phyloP scores from a whole-genome alignment of 495 filamentous ascomycete species.

The Hamigera avellanea region DNA sequence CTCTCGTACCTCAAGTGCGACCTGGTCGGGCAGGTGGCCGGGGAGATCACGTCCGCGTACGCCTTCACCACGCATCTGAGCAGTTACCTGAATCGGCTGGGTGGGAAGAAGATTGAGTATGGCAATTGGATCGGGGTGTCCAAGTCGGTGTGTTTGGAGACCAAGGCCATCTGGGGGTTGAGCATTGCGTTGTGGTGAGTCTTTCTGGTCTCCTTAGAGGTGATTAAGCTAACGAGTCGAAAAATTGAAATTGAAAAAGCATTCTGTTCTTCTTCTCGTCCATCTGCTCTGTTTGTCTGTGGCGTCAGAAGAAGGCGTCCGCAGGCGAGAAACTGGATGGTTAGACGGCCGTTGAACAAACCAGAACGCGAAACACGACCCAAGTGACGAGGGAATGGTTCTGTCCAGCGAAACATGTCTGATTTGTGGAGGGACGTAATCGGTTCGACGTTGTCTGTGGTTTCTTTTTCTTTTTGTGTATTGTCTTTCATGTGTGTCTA shows the following conservation, averaged over 20 bases:
- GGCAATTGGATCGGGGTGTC: constrained; percentile 50
- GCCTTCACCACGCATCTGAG: constrained; percentile 33
- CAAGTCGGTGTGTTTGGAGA: constrained; percentile 67
- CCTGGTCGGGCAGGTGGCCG: constrained; percentile 29
- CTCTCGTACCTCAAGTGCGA: constrained; percentile 68
- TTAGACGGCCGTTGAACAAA: no score
- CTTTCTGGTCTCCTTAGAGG: not conserved
- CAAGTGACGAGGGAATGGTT: no score
- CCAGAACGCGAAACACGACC: no score
- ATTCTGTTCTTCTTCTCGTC: constrained; percentile 61
- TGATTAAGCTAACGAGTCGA: not conserved
- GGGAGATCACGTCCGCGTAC: constrained; percentile 27
- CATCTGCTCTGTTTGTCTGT: constrained; percentile 45
- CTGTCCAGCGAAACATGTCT: no score
- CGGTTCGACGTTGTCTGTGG: no score
- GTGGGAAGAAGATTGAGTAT: constrained; percentile 38
- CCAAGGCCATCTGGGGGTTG: constrained; percentile 84
- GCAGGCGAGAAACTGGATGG: constrained; percentile 11
- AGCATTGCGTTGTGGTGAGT: constrained; percentile 67
- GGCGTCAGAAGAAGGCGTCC: constrained; percentile 39
- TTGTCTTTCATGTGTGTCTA: no score
- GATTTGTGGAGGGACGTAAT: no score
- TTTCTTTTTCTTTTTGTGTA: no score
- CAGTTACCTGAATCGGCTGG: constrained; percentile 25
- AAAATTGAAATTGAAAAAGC: constrained; percentile 16